Conservation (phyloP, 306 rosid genomes). For the Potentilla sterilis region DNA sequence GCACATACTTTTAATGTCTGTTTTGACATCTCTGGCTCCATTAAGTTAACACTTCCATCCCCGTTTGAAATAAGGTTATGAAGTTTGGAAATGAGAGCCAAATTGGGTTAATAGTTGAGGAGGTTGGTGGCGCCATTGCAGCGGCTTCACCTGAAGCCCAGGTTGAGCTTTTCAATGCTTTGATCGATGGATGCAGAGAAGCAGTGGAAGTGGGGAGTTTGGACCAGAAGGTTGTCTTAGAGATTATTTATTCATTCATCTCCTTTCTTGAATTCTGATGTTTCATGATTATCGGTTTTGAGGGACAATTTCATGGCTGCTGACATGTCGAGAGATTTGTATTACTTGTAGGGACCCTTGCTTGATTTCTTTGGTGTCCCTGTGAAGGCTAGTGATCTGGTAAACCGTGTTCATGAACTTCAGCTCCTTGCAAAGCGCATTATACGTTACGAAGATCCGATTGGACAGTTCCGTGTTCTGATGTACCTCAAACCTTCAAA, state of each 20-base stretch:
- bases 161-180: conserved; percentile 72
- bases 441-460: conserved; percentile 86
- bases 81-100: conserved; percentile 93
- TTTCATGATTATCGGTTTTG: conserved; percentile 12
- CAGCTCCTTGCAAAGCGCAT: conserved; percentile 92
- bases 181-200: conserved; percentile 84
- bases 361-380: conserved; percentile 94
- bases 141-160: conserved; percentile 67
- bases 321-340: conserved; percentile 19
- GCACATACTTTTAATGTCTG: background rate
- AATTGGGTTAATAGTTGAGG: conserved; percentile 65
- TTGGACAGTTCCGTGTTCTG: conserved; percentile 85
- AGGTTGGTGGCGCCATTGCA: conserved; percentile 81
- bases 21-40: background rate
- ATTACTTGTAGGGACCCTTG: conserved; percentile 78
- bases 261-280: conserved; percentile 9
- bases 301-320: conserved; percentile 15
- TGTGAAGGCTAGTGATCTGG: conserved; percentile 86
- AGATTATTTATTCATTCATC: conserved; percentile 2
- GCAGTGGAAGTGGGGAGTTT: conserved; percentile 72
- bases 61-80: conserved; percentile 59
- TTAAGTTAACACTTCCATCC: background rate
- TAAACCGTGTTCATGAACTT: conserved; percentile 88
- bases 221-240: conserved; percentile 76
- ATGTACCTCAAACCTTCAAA: conserved; percentile 86